phyloP scores from a whole-genome alignment of 495 filamentous ascomycete species.

The Neurospora intermedia region DNA sequence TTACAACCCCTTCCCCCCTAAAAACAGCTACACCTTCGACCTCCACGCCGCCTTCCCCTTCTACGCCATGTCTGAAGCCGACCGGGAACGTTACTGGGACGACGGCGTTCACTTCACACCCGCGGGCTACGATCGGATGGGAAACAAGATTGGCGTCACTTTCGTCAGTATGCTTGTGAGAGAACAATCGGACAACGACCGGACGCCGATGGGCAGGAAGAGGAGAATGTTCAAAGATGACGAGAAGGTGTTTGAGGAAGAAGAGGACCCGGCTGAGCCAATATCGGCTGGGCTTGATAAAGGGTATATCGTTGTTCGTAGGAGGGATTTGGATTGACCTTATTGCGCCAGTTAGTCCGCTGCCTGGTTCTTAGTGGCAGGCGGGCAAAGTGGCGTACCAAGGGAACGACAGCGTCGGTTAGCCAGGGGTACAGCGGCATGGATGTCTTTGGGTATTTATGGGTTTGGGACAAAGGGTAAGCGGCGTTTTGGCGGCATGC shows the following conservation, averaged over 20 bases:
- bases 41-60: constrained; percentile 42
- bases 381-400: background rate
- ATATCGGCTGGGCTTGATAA: constrained; percentile 19
- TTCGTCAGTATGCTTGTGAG: constrained; percentile 33
- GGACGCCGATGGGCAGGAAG: constrained; percentile 16
- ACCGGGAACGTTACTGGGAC: constrained; percentile 42
- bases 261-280: constrained; percentile 24
- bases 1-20: background rate
- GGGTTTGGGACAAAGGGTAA: background rate
- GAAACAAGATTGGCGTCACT: constrained; percentile 38
- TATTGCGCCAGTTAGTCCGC: background rate
- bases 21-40: constrained; percentile 41
- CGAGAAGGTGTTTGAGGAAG: constrained; percentile 30
- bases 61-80: constrained; percentile 31
- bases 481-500: background rate
- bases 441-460: background rate
- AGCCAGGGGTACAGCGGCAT: background rate
- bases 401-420: background rate
- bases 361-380: background rate
- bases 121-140: constrained; percentile 49
- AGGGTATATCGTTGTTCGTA: constrained; percentile 36
- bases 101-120: constrained; percentile 52
- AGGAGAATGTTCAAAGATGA: constrained; percentile 25
- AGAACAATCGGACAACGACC: constrained; percentile 16
- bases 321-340: constrained; percentile 29